These are phyloP conservation scores for Phanerochaete carnosa DNA, from an alignment of 768 basidiomycete genomes.

Conservation along the genomic window DNA sequence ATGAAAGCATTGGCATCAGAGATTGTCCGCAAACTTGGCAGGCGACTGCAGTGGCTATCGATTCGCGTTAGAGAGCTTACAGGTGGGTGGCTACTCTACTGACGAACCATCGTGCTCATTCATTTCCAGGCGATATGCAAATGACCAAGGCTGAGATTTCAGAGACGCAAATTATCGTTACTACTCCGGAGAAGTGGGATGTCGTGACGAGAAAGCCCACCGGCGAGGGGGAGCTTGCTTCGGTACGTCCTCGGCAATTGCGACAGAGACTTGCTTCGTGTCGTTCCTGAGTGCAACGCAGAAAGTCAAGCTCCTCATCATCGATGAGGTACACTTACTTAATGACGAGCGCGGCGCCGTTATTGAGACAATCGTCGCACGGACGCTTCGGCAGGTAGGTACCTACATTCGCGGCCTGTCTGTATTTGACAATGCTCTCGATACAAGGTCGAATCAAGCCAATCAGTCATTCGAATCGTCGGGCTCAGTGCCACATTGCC, in stretches of 20 bases:
- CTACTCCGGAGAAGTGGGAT: conserved; percentile 99
- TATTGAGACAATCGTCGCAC: conserved; percentile 95
- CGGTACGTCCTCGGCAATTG: conserved; percentile 51
- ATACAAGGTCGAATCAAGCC: conserved; percentile 86
- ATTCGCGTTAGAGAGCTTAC: conserved; percentile 90
- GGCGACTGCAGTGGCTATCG: conserved; percentile 82
- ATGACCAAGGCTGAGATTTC: conserved; percentile 91
- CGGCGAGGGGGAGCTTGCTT: conserved; percentile 94
- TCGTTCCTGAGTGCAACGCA: conserved; percentile 26
- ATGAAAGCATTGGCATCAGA: conserved; percentile 99
- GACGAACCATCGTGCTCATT: not conserved
- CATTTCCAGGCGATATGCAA: conserved; percentile 84
- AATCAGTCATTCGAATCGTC: conserved; percentile 94
- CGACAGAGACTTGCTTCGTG: not conserved
- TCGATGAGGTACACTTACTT: conserved; percentile 95
- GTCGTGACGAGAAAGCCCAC: conserved; percentile 97
- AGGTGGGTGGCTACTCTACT: conserved; percentile 39
- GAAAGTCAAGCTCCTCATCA: conserved; percentile 92
- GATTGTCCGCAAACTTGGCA: conserved; percentile 90
- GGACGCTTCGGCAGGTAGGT: conserved; percentile 82
- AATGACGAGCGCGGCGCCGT: conserved; percentile 99
- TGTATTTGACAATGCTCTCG: not conserved
- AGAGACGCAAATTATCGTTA: conserved; percentile 95
- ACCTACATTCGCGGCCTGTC: not conserved
- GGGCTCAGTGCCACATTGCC: conserved; percentile 96